A percentile compares a stretch with the other conserved stretches of the same genome.
Evolutionary conservation across 2,329 filamentous ascomycete species (phyloP).

Genomic region (Drechslerella coelobrocha): DNA sequence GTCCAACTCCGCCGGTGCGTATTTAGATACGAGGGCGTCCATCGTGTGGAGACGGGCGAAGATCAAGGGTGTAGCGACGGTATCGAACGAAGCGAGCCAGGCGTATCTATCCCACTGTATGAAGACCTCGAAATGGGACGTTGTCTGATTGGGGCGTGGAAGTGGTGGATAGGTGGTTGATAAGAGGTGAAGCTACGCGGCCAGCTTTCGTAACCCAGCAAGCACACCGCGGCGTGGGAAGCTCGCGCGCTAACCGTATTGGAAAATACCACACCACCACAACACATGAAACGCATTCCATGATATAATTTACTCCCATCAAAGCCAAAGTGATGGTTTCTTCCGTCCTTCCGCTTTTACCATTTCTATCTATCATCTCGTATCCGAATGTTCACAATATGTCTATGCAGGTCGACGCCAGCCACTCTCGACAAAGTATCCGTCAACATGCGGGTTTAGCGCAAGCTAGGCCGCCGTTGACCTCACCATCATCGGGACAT

Average conservation of each 20-base stretch:
- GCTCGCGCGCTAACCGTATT: conserved; percentile 32
- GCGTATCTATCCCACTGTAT: conserved; percentile 8
- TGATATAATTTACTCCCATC: background rate
- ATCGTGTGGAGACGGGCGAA: conserved; percentile 62
- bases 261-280: conserved; percentile 9
- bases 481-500: no score
- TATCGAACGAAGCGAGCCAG: background rate
- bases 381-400: no score
- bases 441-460: no score
- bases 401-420: no score
- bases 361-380: no score
- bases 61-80: no score
- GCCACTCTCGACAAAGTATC: no score
- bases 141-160: no score
- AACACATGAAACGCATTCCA: conserved; percentile 10
- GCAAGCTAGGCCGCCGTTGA: no score
- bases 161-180: conserved; percentile 25
- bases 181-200: conserved; percentile 46
- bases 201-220: conserved; percentile 49
- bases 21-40: conserved; percentile 92
- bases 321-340: background rate
- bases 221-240: conserved; percentile 5
- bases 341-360: no score
- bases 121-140: background rate
- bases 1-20: conserved; percentile 80